Percentiles rank a stretch among this genome's conserved stretches.
phyloP scores from a whole-genome alignment of 305 asterid species.

The Fraxinus floribunda region DNA sequence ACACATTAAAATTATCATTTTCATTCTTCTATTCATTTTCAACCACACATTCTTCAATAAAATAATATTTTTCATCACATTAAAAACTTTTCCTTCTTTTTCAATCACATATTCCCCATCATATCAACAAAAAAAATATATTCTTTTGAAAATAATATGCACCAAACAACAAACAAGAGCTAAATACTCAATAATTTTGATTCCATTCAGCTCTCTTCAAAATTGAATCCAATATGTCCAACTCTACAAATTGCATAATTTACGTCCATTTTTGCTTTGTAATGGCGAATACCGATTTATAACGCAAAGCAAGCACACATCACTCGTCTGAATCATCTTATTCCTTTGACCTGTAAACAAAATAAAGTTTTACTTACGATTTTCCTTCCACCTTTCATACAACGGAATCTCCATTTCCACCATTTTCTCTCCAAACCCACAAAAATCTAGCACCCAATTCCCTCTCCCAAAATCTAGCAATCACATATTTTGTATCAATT shows the following conservation, averaged over 20 bases:
- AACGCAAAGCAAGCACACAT: not conserved
- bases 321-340: not conserved
- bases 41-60: too few relatives aligned
- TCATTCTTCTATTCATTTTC: too few relatives aligned
- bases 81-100: too few relatives aligned
- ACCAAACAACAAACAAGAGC: too few relatives aligned
- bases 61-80: too few relatives aligned
- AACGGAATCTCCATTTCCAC: not conserved
- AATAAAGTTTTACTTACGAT: conserved; percentile 22
- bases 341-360: not conserved
- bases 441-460: conserved; percentile 28
- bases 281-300: not conserved
- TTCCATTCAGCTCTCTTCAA: too few relatives aligned
- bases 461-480: not conserved
- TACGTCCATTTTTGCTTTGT: not conserved
- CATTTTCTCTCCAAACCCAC: conserved; percentile 18
- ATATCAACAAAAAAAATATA: too few relatives aligned
- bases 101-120: too few relatives aligned
- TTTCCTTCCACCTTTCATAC: conserved; percentile 20
- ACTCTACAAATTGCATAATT: not conserved
- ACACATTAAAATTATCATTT: too few relatives aligned
- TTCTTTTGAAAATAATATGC: too few relatives aligned
- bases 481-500: not conserved
- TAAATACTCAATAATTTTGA: too few relatives aligned
- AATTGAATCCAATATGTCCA: too few relatives aligned